Conservation (phyloP, 1,284 basidiomycete species). For the Cryptococcus hybrid region DNA sequence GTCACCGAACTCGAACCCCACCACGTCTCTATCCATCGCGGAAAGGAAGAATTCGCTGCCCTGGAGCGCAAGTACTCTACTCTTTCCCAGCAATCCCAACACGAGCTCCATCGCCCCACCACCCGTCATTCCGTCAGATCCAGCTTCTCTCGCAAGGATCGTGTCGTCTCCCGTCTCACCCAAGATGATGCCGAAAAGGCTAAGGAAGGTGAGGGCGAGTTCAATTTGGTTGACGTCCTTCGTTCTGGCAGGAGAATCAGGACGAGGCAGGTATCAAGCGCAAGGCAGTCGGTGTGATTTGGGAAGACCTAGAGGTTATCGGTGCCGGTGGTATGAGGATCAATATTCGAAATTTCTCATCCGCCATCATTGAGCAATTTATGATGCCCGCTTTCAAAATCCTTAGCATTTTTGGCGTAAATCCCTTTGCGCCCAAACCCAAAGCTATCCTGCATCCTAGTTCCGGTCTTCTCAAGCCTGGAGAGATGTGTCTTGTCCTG, state of each 20-base stretch:
- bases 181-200: conserved; percentile 36
- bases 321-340: conserved; percentile 67
- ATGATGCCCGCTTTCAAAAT: conserved; percentile 46
- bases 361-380: conserved; percentile 53
- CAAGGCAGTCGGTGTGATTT: conserved; percentile 70
- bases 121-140: conserved; percentile 29
- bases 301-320: conserved; percentile 59
- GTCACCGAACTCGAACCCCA: conserved; percentile 36
- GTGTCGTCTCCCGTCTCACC: conserved; percentile 18
- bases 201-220: conserved; percentile 32
- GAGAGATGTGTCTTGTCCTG: conserved; percentile 58
- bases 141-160: conserved; percentile 17
- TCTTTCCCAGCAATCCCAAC: conserved; percentile 36
- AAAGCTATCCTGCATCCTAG: conserved; percentile 58
- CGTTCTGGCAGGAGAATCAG: conserved; percentile 64
- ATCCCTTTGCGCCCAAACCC: conserved; percentile 51
- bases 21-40: conserved; percentile 35
- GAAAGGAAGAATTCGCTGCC: conserved; percentile 42
- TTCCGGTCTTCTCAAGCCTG: conserved; percentile 70
- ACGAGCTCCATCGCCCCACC: conserved; percentile 28
- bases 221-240: conserved; percentile 66
- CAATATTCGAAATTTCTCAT: conserved; percentile 57
- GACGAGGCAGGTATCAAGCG: conserved; percentile 72
- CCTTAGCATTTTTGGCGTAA: conserved; percentile 36
- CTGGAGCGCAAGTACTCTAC: conserved; percentile 42